Conservation (phyloP, 345 rosid genomes). For the Arabis hirsuta region DNA sequence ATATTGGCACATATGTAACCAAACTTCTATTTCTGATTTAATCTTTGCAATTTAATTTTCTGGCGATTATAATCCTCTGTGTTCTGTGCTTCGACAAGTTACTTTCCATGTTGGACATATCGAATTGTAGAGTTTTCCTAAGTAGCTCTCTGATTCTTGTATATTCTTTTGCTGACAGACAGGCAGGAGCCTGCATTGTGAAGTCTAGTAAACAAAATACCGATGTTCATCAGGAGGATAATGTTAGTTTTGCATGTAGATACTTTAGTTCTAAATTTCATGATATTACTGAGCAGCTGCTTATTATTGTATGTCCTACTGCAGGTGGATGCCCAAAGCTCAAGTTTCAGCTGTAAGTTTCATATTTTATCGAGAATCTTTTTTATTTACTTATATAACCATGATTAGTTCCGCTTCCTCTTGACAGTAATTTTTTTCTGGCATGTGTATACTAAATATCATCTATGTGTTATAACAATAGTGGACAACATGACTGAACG, state of each 20-base stretch:
- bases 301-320: constrained; percentile 31
- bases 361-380: not conserved
- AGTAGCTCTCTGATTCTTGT: constrained; percentile 38
- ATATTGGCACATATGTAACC: not conserved
- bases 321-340: constrained; percentile 60
- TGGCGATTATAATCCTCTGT: not conserved
- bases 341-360: constrained; percentile 56
- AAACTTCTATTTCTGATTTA: not conserved
- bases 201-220: constrained; percentile 39
- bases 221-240: constrained; percentile 45
- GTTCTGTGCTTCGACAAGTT: constrained; percentile 3
- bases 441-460: not conserved
- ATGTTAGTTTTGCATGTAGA: constrained; percentile 41
- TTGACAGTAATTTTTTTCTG: not conserved
- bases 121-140: not conserved
- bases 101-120: constrained; percentile 16
- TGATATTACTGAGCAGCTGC: constrained; percentile 12
- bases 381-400: not conserved
- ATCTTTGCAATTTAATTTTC: not conserved
- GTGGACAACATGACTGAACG: constrained; percentile 43
- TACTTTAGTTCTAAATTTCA: not conserved
- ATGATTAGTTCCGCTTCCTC: constrained; percentile 14
- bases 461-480: constrained; percentile 32
- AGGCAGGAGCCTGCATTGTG: constrained; percentile 50
- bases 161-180: constrained; percentile 51